Percentiles rank a stretch among this genome's conserved stretches.
Conservation (phyloP, 108 stramenopile genomes). For the Aureococcus anophagefferens region DNA sequence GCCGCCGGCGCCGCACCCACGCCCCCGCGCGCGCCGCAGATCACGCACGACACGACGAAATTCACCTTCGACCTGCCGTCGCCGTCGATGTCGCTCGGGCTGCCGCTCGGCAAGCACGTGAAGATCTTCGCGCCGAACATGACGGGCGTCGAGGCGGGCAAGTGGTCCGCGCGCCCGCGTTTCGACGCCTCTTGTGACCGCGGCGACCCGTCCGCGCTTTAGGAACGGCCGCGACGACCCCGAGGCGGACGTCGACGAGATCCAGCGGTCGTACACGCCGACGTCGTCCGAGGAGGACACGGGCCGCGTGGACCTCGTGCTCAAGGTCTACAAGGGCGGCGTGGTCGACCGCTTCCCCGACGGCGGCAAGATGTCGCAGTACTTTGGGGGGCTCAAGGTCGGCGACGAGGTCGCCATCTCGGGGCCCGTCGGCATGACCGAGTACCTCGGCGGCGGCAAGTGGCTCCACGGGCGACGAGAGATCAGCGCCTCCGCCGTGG, state of each 20-base stretch:
- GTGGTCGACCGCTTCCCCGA: conserved; percentile 85
- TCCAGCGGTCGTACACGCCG: conserved; percentile 76
- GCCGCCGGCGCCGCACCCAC: no score
- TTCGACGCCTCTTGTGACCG: no score
- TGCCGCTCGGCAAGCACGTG: conserved; percentile 41
- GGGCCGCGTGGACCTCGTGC: conserved; percentile 73
- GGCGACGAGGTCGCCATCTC: conserved; percentile 59
- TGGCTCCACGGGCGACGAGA: conserved; percentile 11
- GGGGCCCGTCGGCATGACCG: conserved; percentile 51
- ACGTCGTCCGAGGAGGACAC: conserved; percentile 56
- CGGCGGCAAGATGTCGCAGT: conserved; percentile 92
- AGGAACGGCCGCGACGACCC: conserved; percentile 17
- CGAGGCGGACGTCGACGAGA: neutral
- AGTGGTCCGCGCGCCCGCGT: no score
- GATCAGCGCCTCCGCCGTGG: conserved; percentile 42
- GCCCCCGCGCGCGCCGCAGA: no score
- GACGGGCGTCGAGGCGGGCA: neutral
- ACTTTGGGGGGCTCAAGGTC: conserved; percentile 74
- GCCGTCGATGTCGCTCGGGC: conserved; percentile 23
- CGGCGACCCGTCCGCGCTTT: no score
- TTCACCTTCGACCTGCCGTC: conserved; percentile 21
- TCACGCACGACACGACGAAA: neutral
- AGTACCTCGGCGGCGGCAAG: conserved; percentile 31
- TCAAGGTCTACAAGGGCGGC: conserved; percentile 83
- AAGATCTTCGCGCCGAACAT: conserved; percentile 14